Base-by-base conservation (phyloP, 306 rosid species). In the Benincasa hispida region DNA sequence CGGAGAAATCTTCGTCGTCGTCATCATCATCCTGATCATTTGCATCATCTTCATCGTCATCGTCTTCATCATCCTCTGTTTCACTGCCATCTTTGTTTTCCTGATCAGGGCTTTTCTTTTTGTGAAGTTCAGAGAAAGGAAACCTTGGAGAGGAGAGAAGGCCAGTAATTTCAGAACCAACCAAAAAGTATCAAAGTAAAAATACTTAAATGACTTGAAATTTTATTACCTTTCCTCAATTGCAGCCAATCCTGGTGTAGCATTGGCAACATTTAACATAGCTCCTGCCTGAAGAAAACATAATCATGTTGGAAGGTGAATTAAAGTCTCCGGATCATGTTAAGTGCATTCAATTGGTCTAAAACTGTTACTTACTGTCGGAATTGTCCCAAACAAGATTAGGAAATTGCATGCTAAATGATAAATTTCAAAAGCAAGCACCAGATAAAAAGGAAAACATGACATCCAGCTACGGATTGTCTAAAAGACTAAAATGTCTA, bases 1-100 rank as follows among this genome's bases (percentile, higher is more conserved):
- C 89, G 1, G 93, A 86, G 76, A 88, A 87, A 86, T 93, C 92
- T 84, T 87, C 91, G 0, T 89, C 91, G 22, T 80, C 87, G 3
- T 74, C 92, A 1, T 89, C 95, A 4, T 85, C 92, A 42, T 85
- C 91, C 32, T 78, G 77, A 51, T 84, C 88, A 79, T 84, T 75
- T 60, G 77, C 85, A 0, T 84, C 88, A 0, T 79, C 88, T 2
- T 92, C 97, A 1, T 81, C 81, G 7, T 65, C 51, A 1, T 66
- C 84, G 1, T 83, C 86, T 0, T 83, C 84, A 0, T 92, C 96
- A 37, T 91, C 96, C 83, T 92, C 94, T 19, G 95, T 91, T n/a
- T 93, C 98, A 57, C 96, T 89, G 10, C 79, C 81, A 82, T 93
- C 98, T 85, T 88, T 89, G 87, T 91, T 89, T 79, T 93, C 91